A percentile compares a stretch with the other conserved stretches of the same genome.
phyloP scores from a whole-genome alignment of 83 land plant genomes.

The Larix sibirica region DNA sequence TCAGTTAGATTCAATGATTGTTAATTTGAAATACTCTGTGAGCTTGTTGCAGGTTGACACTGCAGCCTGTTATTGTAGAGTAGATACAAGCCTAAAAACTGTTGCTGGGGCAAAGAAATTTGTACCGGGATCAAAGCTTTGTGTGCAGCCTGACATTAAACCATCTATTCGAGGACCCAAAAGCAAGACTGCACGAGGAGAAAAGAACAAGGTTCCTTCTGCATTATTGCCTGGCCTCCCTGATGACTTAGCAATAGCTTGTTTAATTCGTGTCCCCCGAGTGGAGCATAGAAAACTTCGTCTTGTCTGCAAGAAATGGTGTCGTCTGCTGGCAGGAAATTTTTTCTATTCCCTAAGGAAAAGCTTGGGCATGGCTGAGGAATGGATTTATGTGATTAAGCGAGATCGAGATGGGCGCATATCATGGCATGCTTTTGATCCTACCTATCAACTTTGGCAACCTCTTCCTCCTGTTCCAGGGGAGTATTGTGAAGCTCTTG shows the following conservation, averaged over 20 bases:
- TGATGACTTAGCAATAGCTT: constrained; percentile 98
- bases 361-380: constrained; percentile 78
- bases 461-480: constrained; percentile 79
- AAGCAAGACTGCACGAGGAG: constrained; percentile 50
- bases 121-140: constrained; percentile 77
- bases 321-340: constrained; percentile 80
- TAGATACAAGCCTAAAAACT: constrained; percentile 77
- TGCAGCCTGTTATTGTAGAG: constrained; percentile 82
- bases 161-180: constrained; percentile 66
- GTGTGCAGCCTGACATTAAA: constrained; percentile 77
- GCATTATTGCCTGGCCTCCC: constrained; percentile 94
- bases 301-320: constrained; percentile 92
- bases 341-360: constrained; percentile 81
- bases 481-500: constrained; percentile 72
- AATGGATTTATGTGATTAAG: constrained; percentile 92
- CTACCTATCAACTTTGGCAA: constrained; percentile 72
- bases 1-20: neutral
- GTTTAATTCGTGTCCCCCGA: constrained; percentile 89
- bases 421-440: constrained; percentile 88
- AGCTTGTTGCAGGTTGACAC: constrained; percentile 75
- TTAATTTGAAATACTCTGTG: neutral
- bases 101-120: constrained; percentile 78
- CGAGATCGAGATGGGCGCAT: constrained; percentile 79
- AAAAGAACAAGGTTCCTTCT: constrained; percentile 61
- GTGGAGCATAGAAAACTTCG: constrained; percentile 78